phyloP scores from a whole-genome alignment of 495 filamentous ascomycete species.

The Trichoderma asperelloides region DNA sequence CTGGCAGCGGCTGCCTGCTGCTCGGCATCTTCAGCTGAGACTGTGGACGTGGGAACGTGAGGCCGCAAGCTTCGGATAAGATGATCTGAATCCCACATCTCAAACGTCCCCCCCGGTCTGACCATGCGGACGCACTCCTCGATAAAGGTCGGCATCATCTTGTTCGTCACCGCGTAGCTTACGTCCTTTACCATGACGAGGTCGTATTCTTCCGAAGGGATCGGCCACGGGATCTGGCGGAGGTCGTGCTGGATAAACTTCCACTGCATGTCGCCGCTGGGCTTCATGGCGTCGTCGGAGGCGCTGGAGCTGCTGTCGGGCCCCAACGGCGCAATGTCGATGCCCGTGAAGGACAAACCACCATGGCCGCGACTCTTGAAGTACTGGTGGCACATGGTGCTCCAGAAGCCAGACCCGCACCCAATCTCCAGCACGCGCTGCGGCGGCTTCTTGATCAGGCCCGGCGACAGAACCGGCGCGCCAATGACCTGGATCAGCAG shows the following conservation, averaged over 20 bases:
- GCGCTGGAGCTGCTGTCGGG: slow-evolving; percentile 47
- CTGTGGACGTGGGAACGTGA: slow-evolving; percentile 42
- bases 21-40: slow-evolving; percentile 46
- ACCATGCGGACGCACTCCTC: slow-evolving; percentile 72
- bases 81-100: slow-evolving; percentile 82
- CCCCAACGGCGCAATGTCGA: slow-evolving; percentile 73
- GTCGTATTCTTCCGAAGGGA: slow-evolving; percentile 77
- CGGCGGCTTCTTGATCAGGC: slow-evolving; percentile 55
- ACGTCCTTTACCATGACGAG: slow-evolving; percentile 86
- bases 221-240: slow-evolving; percentile 65
- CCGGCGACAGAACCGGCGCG: slow-evolving; percentile 65
- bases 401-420: slow-evolving; percentile 87
- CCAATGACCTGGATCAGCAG: slow-evolving; percentile 75
- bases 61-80: slow-evolving; percentile 66
- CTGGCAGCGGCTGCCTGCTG: slow-evolving; percentile 53
- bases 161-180: slow-evolving; percentile 55
- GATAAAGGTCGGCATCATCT: slow-evolving; percentile 54
- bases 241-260: slow-evolving; percentile 82
- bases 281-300: slow-evolving; percentile 14
- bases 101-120: slow-evolving; percentile 67
- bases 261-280: slow-evolving; percentile 70
- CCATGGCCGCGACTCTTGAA: slow-evolving; percentile 53
- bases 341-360: slow-evolving; percentile 63
- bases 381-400: slow-evolving; percentile 71
- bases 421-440: slow-evolving; percentile 75